A percentile compares a stretch with the other conserved stretches of the same genome.
Evolutionary conservation across 768 basidiomycete species (phyloP).

Genomic region (Nevesoporus exiguus): DNA sequence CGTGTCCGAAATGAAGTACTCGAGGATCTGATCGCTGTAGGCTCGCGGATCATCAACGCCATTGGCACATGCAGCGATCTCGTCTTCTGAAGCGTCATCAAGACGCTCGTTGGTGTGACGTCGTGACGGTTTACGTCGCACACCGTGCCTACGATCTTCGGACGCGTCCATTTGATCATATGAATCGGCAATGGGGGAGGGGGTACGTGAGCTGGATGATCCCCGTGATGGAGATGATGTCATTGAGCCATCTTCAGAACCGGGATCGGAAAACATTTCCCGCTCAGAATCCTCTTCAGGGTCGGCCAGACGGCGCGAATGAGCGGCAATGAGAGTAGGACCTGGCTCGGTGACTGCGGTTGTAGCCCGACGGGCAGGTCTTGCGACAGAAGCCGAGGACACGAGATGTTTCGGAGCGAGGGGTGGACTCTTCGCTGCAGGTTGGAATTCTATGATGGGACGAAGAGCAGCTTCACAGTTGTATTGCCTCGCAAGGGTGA

Average conservation of each 20-base stretch:
- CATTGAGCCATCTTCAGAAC: conserved; percentile 86
- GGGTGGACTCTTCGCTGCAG: conserved; percentile 87
- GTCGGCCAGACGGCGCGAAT: conserved; percentile 52
- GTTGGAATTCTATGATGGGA: conserved; percentile 92
- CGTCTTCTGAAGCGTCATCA: conserved; percentile 45
- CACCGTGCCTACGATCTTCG: conserved; percentile 33
- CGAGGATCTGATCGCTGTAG: conserved; percentile 96
- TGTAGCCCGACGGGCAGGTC: conserved; percentile 28
- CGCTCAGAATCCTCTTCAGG: conserved; percentile 58
- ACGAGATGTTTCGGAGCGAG: conserved; percentile 95
- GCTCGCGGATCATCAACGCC: conserved; percentile 53
- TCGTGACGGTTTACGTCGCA: conserved; percentile 47
- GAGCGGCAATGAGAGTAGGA: conserved; percentile 41
- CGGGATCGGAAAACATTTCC: conserved; percentile 63
- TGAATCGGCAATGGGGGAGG: conserved; percentile 71
- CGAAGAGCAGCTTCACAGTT: conserved; percentile 83
- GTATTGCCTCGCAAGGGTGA: conserved; percentile 86
- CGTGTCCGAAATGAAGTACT: conserved; percentile 98
- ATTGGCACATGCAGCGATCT: conserved; percentile 37
- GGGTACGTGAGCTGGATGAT: conserved; percentile 87
- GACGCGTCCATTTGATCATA: conserved; percentile 31
- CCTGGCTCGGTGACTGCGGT: conserved; percentile 15
- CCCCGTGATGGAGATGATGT: conserved; percentile 84
- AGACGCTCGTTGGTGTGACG: conserved; percentile 45
- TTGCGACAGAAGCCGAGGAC: conserved; percentile 50